These are phyloP conservation scores for Aegilops sharonensis DNA, from an alignment of 176 grass and related monocot species.

Conservation along the genomic window DNA sequence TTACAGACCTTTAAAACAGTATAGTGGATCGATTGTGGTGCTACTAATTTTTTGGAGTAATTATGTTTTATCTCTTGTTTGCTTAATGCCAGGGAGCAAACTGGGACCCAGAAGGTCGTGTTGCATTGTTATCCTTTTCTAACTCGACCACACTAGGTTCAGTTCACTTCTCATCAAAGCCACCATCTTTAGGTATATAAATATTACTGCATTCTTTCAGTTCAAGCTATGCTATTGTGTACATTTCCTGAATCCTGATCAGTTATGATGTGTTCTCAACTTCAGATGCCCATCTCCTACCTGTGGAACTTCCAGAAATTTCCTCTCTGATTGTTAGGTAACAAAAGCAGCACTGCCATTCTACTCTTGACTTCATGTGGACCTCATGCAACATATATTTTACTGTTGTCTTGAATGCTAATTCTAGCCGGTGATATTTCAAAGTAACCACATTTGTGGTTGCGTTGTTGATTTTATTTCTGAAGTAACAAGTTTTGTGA, in stretches of 20 bases:
- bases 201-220: constrained; percentile 7
- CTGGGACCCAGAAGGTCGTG: constrained; percentile 89
- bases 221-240: not conserved
- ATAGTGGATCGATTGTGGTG: not conserved
- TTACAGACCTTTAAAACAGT: not conserved
- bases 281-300: constrained; percentile 83
- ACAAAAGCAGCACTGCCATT: not conserved
- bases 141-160: constrained; percentile 79
- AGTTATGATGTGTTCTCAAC: constrained; percentile 23
- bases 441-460: not conserved
- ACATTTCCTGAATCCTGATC: constrained; percentile 23
- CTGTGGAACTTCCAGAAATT: constrained; percentile 90
- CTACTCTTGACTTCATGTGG: constrained; percentile 10
- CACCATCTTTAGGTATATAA: constrained; percentile 77
- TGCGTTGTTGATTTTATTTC: constrained; percentile 7
- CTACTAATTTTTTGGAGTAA: not conserved
- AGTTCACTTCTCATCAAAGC: constrained; percentile 85
- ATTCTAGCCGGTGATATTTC: constrained; percentile 18
- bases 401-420: not conserved
- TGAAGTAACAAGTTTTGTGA: not conserved
- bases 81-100: constrained; percentile 62
- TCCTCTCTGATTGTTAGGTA: constrained; percentile 84
- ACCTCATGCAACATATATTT: constrained; percentile 14
- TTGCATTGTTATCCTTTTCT: constrained; percentile 80
- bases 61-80: constrained; percentile 9